These are phyloP conservation scores for Brassica hybrid DNA, from an alignment of 441 rosid species.

Conservation along the genomic window DNA sequence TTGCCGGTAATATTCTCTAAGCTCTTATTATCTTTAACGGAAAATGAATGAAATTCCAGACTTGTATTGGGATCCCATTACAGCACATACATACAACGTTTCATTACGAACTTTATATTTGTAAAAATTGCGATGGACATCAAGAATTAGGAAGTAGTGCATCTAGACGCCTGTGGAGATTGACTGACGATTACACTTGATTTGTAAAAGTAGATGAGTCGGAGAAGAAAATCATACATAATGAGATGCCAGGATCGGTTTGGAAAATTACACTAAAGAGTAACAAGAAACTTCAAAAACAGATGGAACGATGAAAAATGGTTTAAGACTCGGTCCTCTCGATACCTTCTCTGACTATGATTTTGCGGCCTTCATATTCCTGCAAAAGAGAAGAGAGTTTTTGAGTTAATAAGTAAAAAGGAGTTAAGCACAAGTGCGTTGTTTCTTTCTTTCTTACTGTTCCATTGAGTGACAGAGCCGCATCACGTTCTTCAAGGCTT, in stretches of 20 bases:
- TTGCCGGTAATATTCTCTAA: too few species aligned
- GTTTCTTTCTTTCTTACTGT: constrained; percentile 36
- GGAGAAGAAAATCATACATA: constrained; percentile 1
- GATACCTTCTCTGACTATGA: constrained; percentile 54
- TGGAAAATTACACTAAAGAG: background rate
- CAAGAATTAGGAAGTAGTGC: background rate
- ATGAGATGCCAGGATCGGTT: background rate
- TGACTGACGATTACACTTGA: constrained; percentile 3
- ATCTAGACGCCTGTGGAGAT: background rate
- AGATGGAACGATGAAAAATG: too few species aligned
- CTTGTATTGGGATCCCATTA: too few species aligned
- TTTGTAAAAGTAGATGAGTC: background rate
- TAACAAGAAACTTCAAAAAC: background rate
- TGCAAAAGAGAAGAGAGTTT: constrained; percentile 35
- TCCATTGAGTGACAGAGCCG: constrained; percentile 56
- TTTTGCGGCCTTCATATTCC: constrained; percentile 52
- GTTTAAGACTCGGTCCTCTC: constrained; percentile 41
- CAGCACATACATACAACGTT: too few species aligned
- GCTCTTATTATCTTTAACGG: too few species aligned
- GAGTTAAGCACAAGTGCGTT: too few species aligned
- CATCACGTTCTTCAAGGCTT: constrained; percentile 55
- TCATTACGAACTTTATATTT: too few species aligned
- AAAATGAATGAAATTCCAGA: too few species aligned
- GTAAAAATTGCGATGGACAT: background rate
- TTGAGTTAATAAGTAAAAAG: too few species aligned